These are phyloP conservation scores for Mycena rebaudengoi DNA, from an alignment of 768 basidiomycete genomes.

Conservation along the genomic window DNA sequence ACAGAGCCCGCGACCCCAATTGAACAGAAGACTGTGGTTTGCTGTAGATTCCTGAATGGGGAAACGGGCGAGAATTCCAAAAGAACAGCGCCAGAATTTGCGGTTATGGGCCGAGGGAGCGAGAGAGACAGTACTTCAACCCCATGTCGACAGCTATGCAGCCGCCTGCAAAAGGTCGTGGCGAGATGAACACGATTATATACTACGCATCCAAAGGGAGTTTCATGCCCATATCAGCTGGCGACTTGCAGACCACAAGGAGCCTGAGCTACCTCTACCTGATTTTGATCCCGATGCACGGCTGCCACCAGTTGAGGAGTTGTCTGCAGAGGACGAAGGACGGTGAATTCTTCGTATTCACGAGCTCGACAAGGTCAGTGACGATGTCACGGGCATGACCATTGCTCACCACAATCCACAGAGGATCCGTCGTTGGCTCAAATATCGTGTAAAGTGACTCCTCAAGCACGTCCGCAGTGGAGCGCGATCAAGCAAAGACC, in stretches of 20 bases:
- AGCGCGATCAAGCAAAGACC: neutral
- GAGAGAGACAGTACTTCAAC: neutral
- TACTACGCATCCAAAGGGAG: neutral
- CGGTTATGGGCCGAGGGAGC: slow-evolving; percentile 13
- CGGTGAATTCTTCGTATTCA: neutral
- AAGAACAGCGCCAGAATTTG: neutral
- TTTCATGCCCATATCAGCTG: neutral
- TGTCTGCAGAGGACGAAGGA: neutral
- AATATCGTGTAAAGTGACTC: neutral
- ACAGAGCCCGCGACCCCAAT: too few relatives aligned
- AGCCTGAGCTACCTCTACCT: neutral
- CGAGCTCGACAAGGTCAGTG: neutral
- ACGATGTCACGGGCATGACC: neutral
- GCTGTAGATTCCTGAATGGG: too few relatives aligned
- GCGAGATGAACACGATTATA: neutral
- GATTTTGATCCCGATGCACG: neutral
- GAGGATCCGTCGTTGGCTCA: slow-evolving; percentile 18
- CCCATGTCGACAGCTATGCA: neutral
- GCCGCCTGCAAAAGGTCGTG: neutral
- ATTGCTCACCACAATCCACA: neutral
- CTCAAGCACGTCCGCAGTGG: too few relatives aligned
- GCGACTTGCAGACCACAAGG: neutral
- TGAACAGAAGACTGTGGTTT: too few relatives aligned
- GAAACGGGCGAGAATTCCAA: neutral
- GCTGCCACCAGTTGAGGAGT: neutral